Conservation (phyloP, 306 rosid species). For the Cucurbita pepo region DNA sequence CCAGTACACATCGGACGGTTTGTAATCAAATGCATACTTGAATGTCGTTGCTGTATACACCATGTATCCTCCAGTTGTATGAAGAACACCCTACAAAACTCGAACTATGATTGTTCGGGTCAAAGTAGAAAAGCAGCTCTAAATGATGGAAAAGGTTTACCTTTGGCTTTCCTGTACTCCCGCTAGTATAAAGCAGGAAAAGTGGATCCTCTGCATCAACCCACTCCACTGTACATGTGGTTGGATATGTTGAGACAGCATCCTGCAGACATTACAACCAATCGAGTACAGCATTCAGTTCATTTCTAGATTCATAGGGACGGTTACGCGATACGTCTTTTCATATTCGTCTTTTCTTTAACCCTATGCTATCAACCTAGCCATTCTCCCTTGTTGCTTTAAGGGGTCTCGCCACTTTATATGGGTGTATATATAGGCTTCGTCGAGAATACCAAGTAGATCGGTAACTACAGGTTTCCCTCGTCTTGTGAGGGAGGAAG, state of each 20-base stretch:
- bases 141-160: constrained; percentile 20
- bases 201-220: constrained; percentile 96
- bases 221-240: constrained; percentile 91
- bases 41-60: constrained; percentile 90
- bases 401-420: too few relatives aligned
- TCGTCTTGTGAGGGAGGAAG: too few relatives aligned
- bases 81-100: constrained; percentile 69
- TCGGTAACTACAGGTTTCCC: too few relatives aligned
- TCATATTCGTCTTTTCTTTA: too few relatives aligned
- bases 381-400: too few relatives aligned
- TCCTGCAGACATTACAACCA: constrained; percentile 37
- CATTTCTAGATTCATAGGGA: too few relatives aligned
- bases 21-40: constrained; percentile 95
- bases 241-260: constrained; percentile 53
- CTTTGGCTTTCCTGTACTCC: constrained; percentile 98
- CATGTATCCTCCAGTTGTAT: constrained; percentile 98
- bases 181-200: constrained; percentile 92
- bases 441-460: too few relatives aligned
- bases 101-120: neutral
- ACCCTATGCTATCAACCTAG: too few relatives aligned
- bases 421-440: too few relatives aligned
- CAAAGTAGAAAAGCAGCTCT: constrained; percentile 6
- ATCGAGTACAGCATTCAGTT: neutral
- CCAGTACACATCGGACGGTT: constrained; percentile 77
- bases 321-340: too few relatives aligned